phyloP scores from a whole-genome alignment of 371 early-diverging fungal species.

The Saksenaea vasiformis region DNA sequence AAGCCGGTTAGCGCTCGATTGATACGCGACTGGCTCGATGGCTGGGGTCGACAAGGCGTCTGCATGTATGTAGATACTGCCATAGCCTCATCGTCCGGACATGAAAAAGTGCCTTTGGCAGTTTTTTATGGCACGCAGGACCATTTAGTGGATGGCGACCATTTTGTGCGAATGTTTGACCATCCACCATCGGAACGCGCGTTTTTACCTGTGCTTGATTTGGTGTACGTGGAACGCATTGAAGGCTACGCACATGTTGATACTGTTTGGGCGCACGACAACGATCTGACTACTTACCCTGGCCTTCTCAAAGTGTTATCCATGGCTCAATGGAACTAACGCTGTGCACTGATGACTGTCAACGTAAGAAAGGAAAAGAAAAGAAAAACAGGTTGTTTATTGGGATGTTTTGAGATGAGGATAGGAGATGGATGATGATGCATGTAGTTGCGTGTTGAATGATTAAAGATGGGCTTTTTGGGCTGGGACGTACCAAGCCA shows the following conservation, averaged over 20 bases:
- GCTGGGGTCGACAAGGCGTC: conserved; percentile 51
- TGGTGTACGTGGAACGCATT: conserved; percentile 50
- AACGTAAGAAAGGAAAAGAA: not conserved
- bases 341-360: not conserved
- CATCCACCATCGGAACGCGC: not conserved
- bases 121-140: conserved; percentile 58
- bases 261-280: conserved; percentile 53
- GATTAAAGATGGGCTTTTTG: not conserved
- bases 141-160: conserved; percentile 52
- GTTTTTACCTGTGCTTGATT: conserved; percentile 33
- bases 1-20: conserved; percentile 50
- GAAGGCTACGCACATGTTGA: conserved; percentile 65
- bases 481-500: conserved; percentile 55
- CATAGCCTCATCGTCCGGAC: not conserved
- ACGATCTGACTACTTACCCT: conserved; percentile 41
- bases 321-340: conserved; percentile 22
- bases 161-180: conserved; percentile 40
- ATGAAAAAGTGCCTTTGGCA: conserved; percentile 37
- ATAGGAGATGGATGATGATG: not conserved
- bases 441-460: not conserved
- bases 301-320: conserved; percentile 21
- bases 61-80: conserved; percentile 27
- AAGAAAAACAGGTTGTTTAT: not conserved
- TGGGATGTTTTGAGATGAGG: not conserved
- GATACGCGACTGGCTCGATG: conserved; percentile 53